Evolutionary conservation across 495 filamentous ascomycete genomes (phyloP), one percentile per base, ranked within the genome.

Genomic region (Penicillium pancosmium): DNA sequence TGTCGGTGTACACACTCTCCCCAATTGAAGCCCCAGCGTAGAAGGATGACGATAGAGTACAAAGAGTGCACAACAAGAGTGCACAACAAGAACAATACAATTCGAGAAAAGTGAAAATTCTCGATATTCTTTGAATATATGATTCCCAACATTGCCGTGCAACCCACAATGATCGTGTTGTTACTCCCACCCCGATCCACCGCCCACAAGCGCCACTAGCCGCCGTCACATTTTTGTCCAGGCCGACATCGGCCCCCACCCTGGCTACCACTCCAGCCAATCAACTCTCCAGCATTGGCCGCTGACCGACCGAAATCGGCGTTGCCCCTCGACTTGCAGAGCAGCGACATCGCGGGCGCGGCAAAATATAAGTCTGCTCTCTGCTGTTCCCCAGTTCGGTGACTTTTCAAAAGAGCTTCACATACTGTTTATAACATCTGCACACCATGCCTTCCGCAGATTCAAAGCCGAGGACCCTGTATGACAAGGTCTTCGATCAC

Each of bases 401-500:
- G 25, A 44, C 11, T 63, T 57, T 61, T 38, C 27, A 25, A 48
- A 47, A n/a, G 46, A 19, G 46, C 46, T 48, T 54, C 59, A 53
- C 47, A 57, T 55, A 38, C 44, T 54, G 16, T 52, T 50, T 36
- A 66, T 47, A 34, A 31, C 11, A 52, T 59, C 54, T 52, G 46
- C 34, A 58, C 73, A 86, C 73, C 60, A 97, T 97, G 92, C 92
- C 92, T 67, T 82, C 81, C 69, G 89, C 87, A 66, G 88, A 90
- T 65, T 78, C 80, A 69, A 81, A 82, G 57, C 93, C 91, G 50
- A 88, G 87, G 77, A 97, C 93, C 68, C 86, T 97, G 72, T 98
- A 98, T 77, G 94, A 98, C 83, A 97, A 97, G 86, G 92, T 98
- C 71, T 88, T 97, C 72, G 83, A 89, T 61, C 86, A 86, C 73